Evolutionary conservation across 768 basidiomycete species (phyloP), one percentile per base, ranked within the genome.

Genomic region (Boletus speciosus): DNA sequence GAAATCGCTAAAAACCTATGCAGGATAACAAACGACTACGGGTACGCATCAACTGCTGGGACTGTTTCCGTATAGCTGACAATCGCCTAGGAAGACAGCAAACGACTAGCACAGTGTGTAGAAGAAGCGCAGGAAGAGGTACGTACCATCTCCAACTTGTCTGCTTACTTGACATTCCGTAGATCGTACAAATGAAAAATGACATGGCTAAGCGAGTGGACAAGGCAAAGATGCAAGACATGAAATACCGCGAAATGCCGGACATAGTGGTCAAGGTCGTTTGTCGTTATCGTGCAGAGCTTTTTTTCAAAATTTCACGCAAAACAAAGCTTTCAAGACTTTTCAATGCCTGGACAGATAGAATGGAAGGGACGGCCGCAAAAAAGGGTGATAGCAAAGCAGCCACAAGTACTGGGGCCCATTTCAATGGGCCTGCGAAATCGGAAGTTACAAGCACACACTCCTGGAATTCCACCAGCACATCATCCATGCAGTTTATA

Each of bases 221-320:
- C 68, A 88, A 84, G 66, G 88, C 83, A 43, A 89, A 85, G 69
- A 71, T 84, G 31, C 88, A 88, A 62, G 90, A 91, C 62, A 76
- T 80, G 62, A 92, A 91, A 70, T 90, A 84, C 65, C 84, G 86
- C 52, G 90, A 92, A 70, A 84, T 83, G 78, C 88, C 89, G n/a
- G 89, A 94, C 66, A 90, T 93, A 55, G 86, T 93, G 48, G 84
- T 93, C 73, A 93, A 91, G 68, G 90, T 94, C 59, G 77, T 88
- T 47, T 93, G 91, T 71, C 86, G 87, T 61, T 93, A 93, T 67
- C 88, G 92, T 42, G 90, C 91, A 5, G 91, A 94, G 64, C 79
- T 94, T 39, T 92, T 90, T 76, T 94, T 94, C 82, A 93, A 92
- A 71, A 90, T 94, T 60, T 90, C 89, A 9, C 86, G 92, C 68